Conservation (phyloP, 164 flowering plant species). For the Protea cynaroides region DNA sequence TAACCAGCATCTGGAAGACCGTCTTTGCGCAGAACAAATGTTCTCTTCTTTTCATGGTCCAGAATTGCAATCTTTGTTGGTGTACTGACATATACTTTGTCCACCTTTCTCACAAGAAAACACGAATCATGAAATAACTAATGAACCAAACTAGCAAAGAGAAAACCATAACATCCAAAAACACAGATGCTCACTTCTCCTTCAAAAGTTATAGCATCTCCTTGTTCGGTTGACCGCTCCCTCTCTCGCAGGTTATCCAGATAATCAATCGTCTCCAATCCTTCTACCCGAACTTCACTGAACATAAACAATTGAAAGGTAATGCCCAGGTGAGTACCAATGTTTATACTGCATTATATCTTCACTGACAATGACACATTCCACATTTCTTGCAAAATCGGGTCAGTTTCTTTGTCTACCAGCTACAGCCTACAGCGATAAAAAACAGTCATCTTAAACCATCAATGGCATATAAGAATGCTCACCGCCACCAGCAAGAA, state of each 20-base stretch:
- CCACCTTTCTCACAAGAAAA: constrained; percentile 17
- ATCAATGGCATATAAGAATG: neutral
- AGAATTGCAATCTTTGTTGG: constrained; percentile 88
- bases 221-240: constrained; percentile 88
- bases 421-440: neutral
- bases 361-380: neutral
- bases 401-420: neutral
- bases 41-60: constrained; percentile 89
- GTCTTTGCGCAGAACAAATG: constrained; percentile 57
- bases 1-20: constrained; percentile 43
- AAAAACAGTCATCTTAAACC: neutral
- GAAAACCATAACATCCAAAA: constrained; percentile 4
- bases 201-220: constrained; percentile 89
- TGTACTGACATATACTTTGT: constrained; percentile 53
- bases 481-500: neutral
- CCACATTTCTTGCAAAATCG: neutral
- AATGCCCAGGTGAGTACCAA: neutral
- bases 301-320: constrained; percentile 13
- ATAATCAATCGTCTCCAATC: constrained; percentile 88
- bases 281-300: constrained; percentile 96
- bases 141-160: constrained; percentile 2
- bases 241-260: constrained; percentile 69
- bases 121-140: neutral
- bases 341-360: neutral
- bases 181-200: constrained; percentile 47